A percentile compares a stretch with the other conserved stretches of the same genome.
These are phyloP conservation scores for Eimeria acervulina DNA, from an alignment of 169 alveolate genomes.

Conservation along the genomic window DNA sequence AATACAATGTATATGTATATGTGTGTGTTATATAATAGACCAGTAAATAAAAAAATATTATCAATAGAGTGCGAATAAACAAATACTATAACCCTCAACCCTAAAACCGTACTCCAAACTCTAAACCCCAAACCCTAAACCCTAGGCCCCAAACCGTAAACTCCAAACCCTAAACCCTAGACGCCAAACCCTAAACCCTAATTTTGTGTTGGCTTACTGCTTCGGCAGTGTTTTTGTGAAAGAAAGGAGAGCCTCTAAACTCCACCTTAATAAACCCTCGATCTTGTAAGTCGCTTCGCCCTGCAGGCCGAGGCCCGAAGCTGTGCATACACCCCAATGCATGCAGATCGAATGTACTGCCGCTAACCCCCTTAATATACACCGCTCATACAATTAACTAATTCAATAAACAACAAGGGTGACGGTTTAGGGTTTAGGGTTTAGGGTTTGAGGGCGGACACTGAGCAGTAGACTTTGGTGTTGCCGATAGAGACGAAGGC, in stretches of 20 bases:
- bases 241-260: background rate
- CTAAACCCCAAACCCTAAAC: background rate
- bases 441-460: constrained; percentile 50
- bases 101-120: background rate
- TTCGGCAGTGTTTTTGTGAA: background rate
- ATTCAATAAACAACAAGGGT: background rate
- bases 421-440: constrained; percentile 27
- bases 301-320: constrained; percentile 53
- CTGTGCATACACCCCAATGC: background rate
- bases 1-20: background rate
- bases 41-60: too few relatives aligned
- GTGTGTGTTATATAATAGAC: background rate
- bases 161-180: background rate
- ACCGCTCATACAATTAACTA: background rate
- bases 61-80: too few relatives aligned
- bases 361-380: background rate
- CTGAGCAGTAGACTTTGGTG: constrained; percentile 76
- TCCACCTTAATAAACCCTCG: constrained; percentile 51
- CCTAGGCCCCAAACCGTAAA: too few relatives aligned
- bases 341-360: background rate
- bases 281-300: constrained; percentile 45
- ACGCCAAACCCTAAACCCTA: constrained; percentile 26
- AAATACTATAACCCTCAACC: too few relatives aligned
- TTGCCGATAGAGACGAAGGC: constrained; percentile 79
- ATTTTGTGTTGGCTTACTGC: background rate